Percentiles rank a stretch among this genome's conserved stretches.
phyloP scores from a whole-genome alignment of 768 basidiomycete species.

The Polyporus arcularius region DNA sequence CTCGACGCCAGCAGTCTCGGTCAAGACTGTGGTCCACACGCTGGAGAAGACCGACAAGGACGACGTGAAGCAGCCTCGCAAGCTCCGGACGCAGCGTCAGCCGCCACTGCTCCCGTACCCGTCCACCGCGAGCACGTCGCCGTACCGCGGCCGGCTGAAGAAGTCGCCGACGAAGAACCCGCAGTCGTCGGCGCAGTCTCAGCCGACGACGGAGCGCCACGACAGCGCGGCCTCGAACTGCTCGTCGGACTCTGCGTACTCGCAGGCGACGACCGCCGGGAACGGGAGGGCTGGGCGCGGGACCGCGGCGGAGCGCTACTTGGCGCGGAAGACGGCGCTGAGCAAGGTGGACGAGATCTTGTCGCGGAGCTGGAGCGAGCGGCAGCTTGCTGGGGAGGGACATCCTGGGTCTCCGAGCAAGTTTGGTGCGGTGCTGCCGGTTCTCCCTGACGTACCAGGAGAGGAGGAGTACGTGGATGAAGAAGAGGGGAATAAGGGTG shows the following conservation, averaged over 20 bases:
- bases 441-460: neutral
- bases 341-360: slow-evolving; percentile 33
- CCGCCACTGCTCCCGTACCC: slow-evolving; percentile 23
- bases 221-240: neutral
- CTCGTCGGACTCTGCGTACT: slow-evolving; percentile 8
- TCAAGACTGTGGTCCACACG: neutral
- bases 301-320: slow-evolving; percentile 29
- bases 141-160: slow-evolving; percentile 22
- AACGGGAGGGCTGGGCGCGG: slow-evolving; percentile 4
- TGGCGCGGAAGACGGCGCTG: slow-evolving; percentile 29
- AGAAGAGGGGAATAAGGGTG: neutral
- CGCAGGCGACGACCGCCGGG: neutral
- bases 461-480: neutral
- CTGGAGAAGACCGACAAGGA: neutral
- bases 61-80: slow-evolving; percentile 10
- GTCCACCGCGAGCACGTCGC: slow-evolving; percentile 17
- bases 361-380: slow-evolving; percentile 29
- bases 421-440: slow-evolving; percentile 2
- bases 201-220: neutral
- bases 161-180: slow-evolving; percentile 14
- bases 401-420: slow-evolving; percentile 10
- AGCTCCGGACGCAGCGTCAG: slow-evolving; percentile 25
- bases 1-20: neutral
- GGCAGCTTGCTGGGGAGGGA: slow-evolving; percentile 7
- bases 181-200: neutral